Base-by-base conservation (phyloP, 352 stramenopile species). In the Globisporangium cylindrosporum region DNA sequence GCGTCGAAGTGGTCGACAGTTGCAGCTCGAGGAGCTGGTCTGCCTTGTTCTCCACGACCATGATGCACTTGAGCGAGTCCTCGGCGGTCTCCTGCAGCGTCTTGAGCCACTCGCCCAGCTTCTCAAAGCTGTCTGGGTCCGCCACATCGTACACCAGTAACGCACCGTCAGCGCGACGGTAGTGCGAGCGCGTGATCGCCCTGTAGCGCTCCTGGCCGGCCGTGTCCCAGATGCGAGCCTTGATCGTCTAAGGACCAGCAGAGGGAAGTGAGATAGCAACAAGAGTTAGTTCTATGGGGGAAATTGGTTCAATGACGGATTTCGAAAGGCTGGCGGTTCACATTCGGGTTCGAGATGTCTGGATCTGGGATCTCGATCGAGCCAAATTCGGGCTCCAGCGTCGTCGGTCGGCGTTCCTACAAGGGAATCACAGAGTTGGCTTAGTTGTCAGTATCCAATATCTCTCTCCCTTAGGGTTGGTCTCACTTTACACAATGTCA, bases 91-190 rank as follows among this genome's bases (percentile, higher is more conserved):
- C 87, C 4, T 80, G 80, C 8, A 97, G 73, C 32, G 97, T 94
- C 60, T 89, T 83, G 2, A 97, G 84, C 93, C 92, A 98, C 55
- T 93, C 91, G 15, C 83, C 76, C 0, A 97, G 86, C 61, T 92
- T 92, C 20, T 80, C 76, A 68, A 98, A 98, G 70, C 76, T 94
- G 15, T 94, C 81, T 0, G 69, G 72, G 51, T 98, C 91, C 1
- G 84, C 89, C 12, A 98, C 92, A 55, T 98, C 93, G 75, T 98
- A 98, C 56, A 98, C 91, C 12, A 98, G 79, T 48, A 98, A 60
- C 27, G 92, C 93, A 14, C 88, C 91, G 60, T 96, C 86, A 0
- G 89, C 89, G 46, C 94, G 89, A 25, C 89, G 86, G 49, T 94
- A 94, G 70, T 94, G 86, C 20, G 84, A 92, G n/a, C 84, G 76